Conservation (phyloP, 768 basidiomycete genomes). For the Ramaria sp. region DNA sequence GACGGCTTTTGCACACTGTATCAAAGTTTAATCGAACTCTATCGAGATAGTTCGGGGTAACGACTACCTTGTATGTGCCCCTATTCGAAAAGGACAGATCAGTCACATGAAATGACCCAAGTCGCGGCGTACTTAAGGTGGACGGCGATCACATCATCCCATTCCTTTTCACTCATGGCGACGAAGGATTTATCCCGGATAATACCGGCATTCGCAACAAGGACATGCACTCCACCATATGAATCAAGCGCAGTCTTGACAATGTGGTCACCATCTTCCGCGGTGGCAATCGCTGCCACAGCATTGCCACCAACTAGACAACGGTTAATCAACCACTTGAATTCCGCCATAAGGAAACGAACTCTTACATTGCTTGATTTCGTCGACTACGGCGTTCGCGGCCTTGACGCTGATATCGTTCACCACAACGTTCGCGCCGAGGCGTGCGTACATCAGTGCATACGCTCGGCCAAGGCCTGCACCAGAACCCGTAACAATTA, state of each 20-base stretch:
- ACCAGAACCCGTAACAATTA: slow-evolving; percentile 90
- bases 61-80: slow-evolving; percentile 74
- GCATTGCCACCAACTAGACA: slow-evolving; percentile 80
- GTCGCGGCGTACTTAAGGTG: slow-evolving; percentile 49
- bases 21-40: neutral
- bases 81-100: slow-evolving; percentile 20
- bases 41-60: neutral
- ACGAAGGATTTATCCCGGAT: slow-evolving; percentile 88
- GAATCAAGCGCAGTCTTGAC: slow-evolving; percentile 79
- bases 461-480: slow-evolving; percentile 90
- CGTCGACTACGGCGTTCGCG: slow-evolving; percentile 76
- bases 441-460: slow-evolving; percentile 79
- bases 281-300: slow-evolving; percentile 69
- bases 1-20: slow-evolving; percentile 82
- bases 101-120: neutral
- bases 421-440: slow-evolving; percentile 94
- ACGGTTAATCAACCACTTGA: neutral
- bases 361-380: slow-evolving; percentile 58
- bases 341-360: neutral
- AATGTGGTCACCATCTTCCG: slow-evolving; percentile 84
- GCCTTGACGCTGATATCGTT: slow-evolving; percentile 89
- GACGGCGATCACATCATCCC: slow-evolving; percentile 85
- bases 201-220: slow-evolving; percentile 90
- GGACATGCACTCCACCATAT: slow-evolving; percentile 80
- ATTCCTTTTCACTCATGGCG: slow-evolving; percentile 83